These are phyloP conservation scores for Chloroidium sp. DNA, from an alignment of 163 green algal genomes.

Conservation along the genomic window DNA sequence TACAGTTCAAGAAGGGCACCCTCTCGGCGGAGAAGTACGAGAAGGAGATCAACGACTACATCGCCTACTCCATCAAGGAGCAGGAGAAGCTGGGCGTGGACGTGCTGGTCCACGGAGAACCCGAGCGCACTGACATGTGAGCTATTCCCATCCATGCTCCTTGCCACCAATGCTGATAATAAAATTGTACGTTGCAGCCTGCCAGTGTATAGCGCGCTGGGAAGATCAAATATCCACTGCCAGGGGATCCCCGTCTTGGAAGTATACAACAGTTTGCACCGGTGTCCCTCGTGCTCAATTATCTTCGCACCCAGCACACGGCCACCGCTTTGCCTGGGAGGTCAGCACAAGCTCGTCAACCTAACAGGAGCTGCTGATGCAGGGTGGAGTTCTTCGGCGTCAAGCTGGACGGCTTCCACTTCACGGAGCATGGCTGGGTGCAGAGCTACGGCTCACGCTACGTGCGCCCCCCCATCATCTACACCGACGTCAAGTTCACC, in stretches of 20 bases:
- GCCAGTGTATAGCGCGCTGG: no score
- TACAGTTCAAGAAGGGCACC: conserved; percentile 49
- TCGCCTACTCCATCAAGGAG: conserved; percentile 58
- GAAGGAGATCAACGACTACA: conserved; percentile 61
- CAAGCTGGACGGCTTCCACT: conserved; percentile 65
- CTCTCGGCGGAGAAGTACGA: conserved; percentile 65
- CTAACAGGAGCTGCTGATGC: background rate
- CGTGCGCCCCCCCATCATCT: conserved; percentile 80
- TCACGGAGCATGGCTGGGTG: conserved; percentile 74
- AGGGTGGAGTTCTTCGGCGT: conserved; percentile 87
- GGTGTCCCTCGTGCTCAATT: no score
- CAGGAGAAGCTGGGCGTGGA: conserved; percentile 74
- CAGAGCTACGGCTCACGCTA: conserved; percentile 81
- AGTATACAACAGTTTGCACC: no score
- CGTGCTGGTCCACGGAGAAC: conserved; percentile 88
- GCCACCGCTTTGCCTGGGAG: background rate
- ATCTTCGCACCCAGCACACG: background rate
- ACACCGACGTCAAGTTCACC: conserved; percentile 55
- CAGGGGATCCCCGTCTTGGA: no score
- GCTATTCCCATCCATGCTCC: background rate
- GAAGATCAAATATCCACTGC: no score
- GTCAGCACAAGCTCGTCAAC: background rate
- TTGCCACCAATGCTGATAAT: no score
- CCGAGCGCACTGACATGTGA: conserved; percentile 83
- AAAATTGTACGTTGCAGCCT: no score